These are phyloP conservation scores for Blastomyces emzantsi DNA, from an alignment of 2,329 filamentous ascomycete genomes.

Conservation along the genomic window DNA sequence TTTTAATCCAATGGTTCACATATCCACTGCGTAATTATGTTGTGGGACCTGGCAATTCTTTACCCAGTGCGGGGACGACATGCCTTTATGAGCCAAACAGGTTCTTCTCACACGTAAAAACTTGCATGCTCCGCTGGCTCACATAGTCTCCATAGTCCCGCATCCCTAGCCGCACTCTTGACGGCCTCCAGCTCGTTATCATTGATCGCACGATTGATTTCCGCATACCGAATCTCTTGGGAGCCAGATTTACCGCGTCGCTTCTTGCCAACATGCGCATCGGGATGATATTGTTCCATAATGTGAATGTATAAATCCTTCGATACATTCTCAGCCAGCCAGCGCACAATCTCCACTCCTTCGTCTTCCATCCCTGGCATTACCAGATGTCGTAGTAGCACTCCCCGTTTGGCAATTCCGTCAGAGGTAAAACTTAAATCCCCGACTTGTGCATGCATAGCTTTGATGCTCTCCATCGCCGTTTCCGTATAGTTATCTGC, in stretches of 20 bases:
- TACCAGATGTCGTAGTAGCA: conserved; percentile 69
- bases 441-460: conserved; percentile 73
- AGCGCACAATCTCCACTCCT: conserved; percentile 63
- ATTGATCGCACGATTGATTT: conserved; percentile 66
- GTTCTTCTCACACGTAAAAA: conserved; percentile 38
- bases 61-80: neutral
- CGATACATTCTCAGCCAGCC: conserved; percentile 64
- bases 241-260: conserved; percentile 30
- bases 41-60: neutral
- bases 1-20: neutral
- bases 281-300: conserved; percentile 80
- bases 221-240: conserved; percentile 55
- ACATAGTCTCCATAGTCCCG: conserved; percentile 70
- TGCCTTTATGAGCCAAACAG: neutral
- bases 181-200: conserved; percentile 58
- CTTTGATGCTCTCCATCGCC: conserved; percentile 66
- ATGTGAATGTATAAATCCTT: conserved; percentile 72
- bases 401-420: conserved; percentile 67
- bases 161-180: conserved; percentile 56
- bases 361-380: conserved; percentile 76
- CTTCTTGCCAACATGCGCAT: conserved; percentile 70
- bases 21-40: neutral
- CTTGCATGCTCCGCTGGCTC: conserved; percentile 52
- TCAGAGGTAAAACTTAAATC: conserved; percentile 75
- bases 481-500: conserved; percentile 64